A percentile compares a stretch with the other conserved stretches of the same genome.
These are phyloP conservation scores for Fraxinus dipetala DNA, from an alignment of 305 asterid genomes.

Conservation along the genomic window DNA sequence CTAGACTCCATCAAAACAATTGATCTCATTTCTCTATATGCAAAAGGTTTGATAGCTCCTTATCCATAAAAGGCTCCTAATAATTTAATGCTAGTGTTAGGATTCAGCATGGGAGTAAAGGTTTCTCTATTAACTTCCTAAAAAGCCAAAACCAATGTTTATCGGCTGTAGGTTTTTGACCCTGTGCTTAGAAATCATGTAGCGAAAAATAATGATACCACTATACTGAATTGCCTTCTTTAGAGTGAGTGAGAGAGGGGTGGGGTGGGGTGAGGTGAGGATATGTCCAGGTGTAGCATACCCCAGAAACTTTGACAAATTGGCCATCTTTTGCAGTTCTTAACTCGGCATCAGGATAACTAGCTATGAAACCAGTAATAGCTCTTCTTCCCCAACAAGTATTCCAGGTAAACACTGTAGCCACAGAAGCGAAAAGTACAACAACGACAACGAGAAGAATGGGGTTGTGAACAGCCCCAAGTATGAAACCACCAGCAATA, in stretches of 20 bases:
- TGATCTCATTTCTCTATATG: background rate
- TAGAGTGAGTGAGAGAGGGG: background rate
- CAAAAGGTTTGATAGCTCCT: background rate
- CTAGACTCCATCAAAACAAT: background rate
- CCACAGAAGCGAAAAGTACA: constrained; percentile 54
- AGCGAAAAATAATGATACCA: background rate
- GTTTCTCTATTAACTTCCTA: background rate
- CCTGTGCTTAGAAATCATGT: background rate
- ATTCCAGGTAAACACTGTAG: constrained; percentile 64
- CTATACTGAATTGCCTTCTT: background rate
- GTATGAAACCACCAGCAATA: constrained; percentile 75
- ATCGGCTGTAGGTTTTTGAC: background rate
- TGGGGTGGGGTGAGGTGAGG: background rate
- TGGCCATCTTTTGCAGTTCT: constrained; percentile 76
- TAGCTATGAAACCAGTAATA: constrained; percentile 53
- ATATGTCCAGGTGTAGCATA: constrained; percentile 28
- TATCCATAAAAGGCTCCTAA: background rate
- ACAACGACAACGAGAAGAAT: constrained; percentile 67
- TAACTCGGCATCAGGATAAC: constrained; percentile 70
- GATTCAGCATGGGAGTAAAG: background rate
- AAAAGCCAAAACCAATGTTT: background rate
- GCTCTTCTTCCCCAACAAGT: constrained; percentile 76
- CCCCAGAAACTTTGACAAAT: constrained; percentile 82
- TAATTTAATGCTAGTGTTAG: background rate
- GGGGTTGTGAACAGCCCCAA: constrained; percentile 68